phyloP scores from a whole-genome alignment of 129 eudicot genomes.

The Erigeron canadensis region DNA sequence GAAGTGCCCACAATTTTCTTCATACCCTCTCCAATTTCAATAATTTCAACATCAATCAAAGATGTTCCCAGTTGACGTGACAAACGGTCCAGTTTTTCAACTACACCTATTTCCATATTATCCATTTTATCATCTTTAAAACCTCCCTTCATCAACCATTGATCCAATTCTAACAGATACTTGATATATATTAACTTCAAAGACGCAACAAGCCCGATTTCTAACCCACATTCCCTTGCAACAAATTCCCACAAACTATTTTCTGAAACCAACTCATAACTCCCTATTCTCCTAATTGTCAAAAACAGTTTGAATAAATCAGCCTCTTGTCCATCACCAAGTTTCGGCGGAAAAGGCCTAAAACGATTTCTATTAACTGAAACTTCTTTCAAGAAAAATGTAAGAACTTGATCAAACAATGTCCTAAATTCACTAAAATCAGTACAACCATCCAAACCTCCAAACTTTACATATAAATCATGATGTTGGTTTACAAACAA shows the following conservation, averaged over 20 bases:
- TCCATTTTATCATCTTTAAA: constrained; percentile 32
- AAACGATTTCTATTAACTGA: constrained; percentile 34
- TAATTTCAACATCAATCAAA: constrained; percentile 20
- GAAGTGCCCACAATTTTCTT: constrained; percentile 25
- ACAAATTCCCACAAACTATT: constrained; percentile 71
- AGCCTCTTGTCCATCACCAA: constrained; percentile 61
- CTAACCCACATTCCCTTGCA: constrained; percentile 60
- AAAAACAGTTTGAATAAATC: constrained; percentile 77
- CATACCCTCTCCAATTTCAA: constrained; percentile 23
- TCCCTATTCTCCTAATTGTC: constrained; percentile 64
- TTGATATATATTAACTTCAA: constrained; percentile 61
- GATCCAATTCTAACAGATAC: constrained; percentile 72
- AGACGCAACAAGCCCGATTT: constrained; percentile 35
- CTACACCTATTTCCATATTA: constrained; percentile 31
- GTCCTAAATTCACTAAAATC: constrained; percentile 44
- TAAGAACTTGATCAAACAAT: constrained; percentile 69
- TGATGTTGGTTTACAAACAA: constrained; percentile 36
- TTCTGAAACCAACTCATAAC: constrained; percentile 54
- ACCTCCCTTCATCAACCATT: constrained; percentile 48
- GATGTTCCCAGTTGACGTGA: constrained; percentile 36
- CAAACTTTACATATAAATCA: constrained; percentile 27
- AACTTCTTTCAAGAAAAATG: constrained; percentile 53
- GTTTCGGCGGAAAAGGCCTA: constrained; percentile 67
- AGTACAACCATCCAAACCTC: constrained; percentile 38
- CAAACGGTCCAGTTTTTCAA: constrained; percentile 52